These are phyloP conservation scores for Cornus suecica DNA, from an alignment of 148 eudicot genomes.

Conservation along the genomic window DNA sequence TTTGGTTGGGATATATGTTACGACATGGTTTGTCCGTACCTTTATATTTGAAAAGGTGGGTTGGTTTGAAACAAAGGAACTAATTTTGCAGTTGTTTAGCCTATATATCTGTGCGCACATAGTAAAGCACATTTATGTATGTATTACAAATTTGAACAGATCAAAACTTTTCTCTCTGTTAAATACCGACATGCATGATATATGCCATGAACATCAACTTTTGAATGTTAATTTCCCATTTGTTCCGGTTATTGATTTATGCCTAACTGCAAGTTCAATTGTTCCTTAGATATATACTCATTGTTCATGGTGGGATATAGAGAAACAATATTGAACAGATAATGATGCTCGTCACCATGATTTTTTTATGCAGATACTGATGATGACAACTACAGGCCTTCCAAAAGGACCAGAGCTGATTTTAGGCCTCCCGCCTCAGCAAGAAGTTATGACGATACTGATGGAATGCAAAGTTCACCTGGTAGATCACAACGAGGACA, in stretches of 20 bases:
- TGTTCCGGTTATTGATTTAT: neutral
- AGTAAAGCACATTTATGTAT: neutral
- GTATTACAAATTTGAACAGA: neutral
- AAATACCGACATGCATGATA: neutral
- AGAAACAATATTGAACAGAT: neutral
- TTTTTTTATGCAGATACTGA: conserved; percentile 62
- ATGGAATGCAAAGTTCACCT: conserved; percentile 83
- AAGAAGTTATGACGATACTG: conserved; percentile 64
- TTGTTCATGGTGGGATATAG: neutral
- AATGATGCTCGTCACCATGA: neutral
- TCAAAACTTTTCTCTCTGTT: neutral
- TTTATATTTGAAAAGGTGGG: too few species aligned
- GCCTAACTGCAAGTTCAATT: neutral
- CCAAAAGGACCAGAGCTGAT: conserved; percentile 69
- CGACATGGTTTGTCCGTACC: too few species aligned
- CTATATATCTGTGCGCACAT: neutral
- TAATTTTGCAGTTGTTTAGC: neutral
- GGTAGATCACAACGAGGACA: conserved; percentile 70
- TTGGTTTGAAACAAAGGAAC: too few species aligned
- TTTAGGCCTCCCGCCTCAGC: conserved; percentile 45
- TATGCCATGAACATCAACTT: neutral
- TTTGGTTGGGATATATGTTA: too few species aligned
- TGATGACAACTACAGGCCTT: conserved; percentile 78
- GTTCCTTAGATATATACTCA: neutral
- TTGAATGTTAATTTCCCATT: neutral